Base-by-base conservation (phyloP, 768 basidiomycete species). In the Rickenella mellea region DNA sequence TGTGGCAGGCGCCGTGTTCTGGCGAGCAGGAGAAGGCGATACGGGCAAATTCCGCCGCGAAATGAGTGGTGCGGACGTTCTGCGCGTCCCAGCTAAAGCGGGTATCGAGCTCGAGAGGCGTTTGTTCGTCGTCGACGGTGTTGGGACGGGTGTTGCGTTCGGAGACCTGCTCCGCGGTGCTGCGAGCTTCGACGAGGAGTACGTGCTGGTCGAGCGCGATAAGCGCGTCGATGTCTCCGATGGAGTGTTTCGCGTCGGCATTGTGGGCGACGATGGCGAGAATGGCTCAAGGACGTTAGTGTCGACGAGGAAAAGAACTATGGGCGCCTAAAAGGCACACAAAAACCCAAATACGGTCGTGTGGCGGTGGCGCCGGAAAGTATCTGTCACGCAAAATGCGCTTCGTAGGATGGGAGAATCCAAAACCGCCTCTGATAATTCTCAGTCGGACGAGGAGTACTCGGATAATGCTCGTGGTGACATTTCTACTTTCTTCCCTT, bases 221-320 rank as follows among this genome's bases (percentile, higher is more conserved):
- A 76, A 56, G 29, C 75, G 76, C 42, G 71, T 65, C 28, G 78
- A 76, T 12, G 74, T 55, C 48, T 78, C 76, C 32, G 78, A 80
- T 11, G 72, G 73, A 1, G 59, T 48, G 27, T 19, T 25, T 19
- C 29, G 3, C 2, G 29, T 30, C 9, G 29, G 19, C 29, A 36
- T 36, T 14, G 33, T 17, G 33, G 15, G 12, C 10, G 12, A 36
- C 10, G 15, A 15, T 10, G 33, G 24, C 19, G 33, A 36, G 24
- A 15, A 17, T 12, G 33, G 9, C 38, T 59, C 37, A 38, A 59
- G 42, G 48, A 58, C 40, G 45, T 51, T 44, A 49, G 46, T 41
- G 52, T 62, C 48, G 57, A 41, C 47, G 31, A 55, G 17, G 57
- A 56, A 50, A 60, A 56, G 22, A 17, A 32, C 28, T 58, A 57